Percentiles rank a stretch among this genome's conserved stretches.
These are phyloP conservation scores for Rhinocladiella mackenziei DNA, from an alignment of 2,329 filamentous ascomycete genomes.

Conservation along the genomic window DNA sequence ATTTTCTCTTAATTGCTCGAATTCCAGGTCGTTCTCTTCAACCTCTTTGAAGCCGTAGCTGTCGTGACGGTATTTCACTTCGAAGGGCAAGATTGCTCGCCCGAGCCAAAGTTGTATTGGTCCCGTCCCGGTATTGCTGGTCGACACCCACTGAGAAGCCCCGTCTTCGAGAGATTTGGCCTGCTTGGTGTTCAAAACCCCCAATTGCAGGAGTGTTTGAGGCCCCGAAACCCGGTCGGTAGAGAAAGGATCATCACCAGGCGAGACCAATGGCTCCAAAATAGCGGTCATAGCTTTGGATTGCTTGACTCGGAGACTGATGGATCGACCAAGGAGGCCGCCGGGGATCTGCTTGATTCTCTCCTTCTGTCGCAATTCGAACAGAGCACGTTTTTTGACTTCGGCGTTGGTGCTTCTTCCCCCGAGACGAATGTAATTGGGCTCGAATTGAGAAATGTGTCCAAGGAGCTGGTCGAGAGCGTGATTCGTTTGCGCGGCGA, in stretches of 20 bases:
- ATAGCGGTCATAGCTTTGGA: slow-evolving; percentile 41
- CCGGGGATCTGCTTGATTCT: slow-evolving; percentile 38
- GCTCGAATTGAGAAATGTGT: slow-evolving; percentile 60
- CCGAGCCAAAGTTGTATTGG: slow-evolving; percentile 57
- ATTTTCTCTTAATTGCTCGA: slow-evolving; percentile 58
- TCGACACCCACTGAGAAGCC: slow-evolving; percentile 43
- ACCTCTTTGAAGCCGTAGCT: slow-evolving; percentile 54
- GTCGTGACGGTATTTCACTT: slow-evolving; percentile 44
- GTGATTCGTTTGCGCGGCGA: slow-evolving; percentile 87
- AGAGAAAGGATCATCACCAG: slow-evolving; percentile 46
- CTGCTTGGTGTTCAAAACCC: slow-evolving; percentile 61
- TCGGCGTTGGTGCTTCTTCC: slow-evolving; percentile 63
- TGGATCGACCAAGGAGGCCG: slow-evolving; percentile 40
- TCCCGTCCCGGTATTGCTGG: slow-evolving; percentile 33
- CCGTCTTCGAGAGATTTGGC: slow-evolving; percentile 56
- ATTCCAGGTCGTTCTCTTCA: slow-evolving; percentile 56
- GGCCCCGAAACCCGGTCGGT: slow-evolving; percentile 35
- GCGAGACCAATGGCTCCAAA: slow-evolving; percentile 40
- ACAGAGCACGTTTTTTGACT: slow-evolving; percentile 65
- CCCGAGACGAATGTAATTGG: slow-evolving; percentile 63
- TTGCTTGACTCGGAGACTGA: slow-evolving; percentile 42
- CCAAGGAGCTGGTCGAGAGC: slow-evolving; percentile 76
- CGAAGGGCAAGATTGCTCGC: slow-evolving; percentile 46
- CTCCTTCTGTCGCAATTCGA: slow-evolving; percentile 50
- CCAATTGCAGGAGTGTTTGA: slow-evolving; percentile 49